These are phyloP conservation scores for Schizophyllum amplum DNA, from an alignment of 1,284 basidiomycete genomes.

Conservation along the genomic window DNA sequence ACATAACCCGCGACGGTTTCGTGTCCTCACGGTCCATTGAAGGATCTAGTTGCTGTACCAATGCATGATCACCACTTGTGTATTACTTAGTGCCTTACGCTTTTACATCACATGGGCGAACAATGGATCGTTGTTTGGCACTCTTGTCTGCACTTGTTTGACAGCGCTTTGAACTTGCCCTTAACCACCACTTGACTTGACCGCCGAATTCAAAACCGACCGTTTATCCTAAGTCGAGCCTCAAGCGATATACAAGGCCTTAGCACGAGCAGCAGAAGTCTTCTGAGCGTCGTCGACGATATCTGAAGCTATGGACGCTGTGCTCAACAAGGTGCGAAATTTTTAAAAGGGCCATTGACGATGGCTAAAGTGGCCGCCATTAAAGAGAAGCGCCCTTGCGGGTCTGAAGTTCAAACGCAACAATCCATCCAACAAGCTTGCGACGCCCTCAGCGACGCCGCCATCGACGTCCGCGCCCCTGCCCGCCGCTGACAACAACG, in stretches of 20 bases:
- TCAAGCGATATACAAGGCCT: neutral
- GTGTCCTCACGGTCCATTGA: no score
- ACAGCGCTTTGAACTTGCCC: neutral
- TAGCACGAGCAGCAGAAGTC: neutral
- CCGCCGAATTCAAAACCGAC: neutral
- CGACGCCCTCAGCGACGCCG: slow-evolving; percentile 31
- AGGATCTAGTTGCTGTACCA: no score
- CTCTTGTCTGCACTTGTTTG: neutral
- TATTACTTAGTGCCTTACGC: neutral
- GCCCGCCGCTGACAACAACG: slow-evolving; percentile 20
- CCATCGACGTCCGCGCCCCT: slow-evolving; percentile 17
- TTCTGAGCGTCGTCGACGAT: neutral
- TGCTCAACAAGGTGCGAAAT: neutral
- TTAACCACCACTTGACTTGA: neutral
- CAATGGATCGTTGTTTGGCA: neutral
- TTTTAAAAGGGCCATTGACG: neutral
- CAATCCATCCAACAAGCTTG: slow-evolving; percentile 15
- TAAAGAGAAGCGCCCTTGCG: neutral
- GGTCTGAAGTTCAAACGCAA: neutral
- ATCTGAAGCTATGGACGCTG: neutral
- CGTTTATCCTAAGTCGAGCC: neutral
- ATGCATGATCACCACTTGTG: neutral
- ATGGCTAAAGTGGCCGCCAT: neutral
- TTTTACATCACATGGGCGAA: neutral
- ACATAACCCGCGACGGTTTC: no score